Evolutionary conservation across 495 filamentous ascomycete species (phyloP), one percentile per base, ranked within the genome.

Genomic region (Extremus antarcticus): DNA sequence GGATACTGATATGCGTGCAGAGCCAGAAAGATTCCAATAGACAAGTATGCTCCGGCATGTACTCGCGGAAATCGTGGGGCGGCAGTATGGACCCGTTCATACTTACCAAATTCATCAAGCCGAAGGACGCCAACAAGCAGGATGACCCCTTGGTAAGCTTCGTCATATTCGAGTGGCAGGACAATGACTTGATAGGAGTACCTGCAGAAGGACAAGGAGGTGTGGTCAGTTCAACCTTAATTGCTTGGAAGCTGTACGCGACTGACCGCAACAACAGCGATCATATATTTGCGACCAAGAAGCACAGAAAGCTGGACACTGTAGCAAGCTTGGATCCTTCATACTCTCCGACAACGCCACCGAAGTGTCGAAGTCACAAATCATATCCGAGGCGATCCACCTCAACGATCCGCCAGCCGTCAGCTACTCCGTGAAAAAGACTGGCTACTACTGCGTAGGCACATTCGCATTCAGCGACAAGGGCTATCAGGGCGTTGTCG

Each of bases 41-140:
- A 60, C 87, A 95, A 71, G 79, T 85, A 84, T 99, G 92, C 73
- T 84, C 87, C 66, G 92, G 92, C 71, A 97, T 99, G 92, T 99
- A 97, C 72, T 90, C 84, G 68, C 83, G 78, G 65, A 87, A 82
- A 61, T 72, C 84, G 19, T 99, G 92, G 92, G 88, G 89, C 57
- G 92, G 92, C 62, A 80, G 78, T 29, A 76, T 87, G 50, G 87
- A 96, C 57, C 94, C 92, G 10, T 90, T 84, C 72, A 94, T 99
- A 68, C 74, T 84, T 55, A 79, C 85, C 58, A 90, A 85, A 66
- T 95, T 95, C 63, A 73, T 83, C 48, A 80, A 84, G 62, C 69
- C 76, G 22, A 43, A 53, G 15, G 41, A 59, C 23, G 10, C 45
- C 20, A 15, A 17, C 2, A 67, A 77, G 51, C 56, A 60, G 22